Conservation (phyloP, 2,329 filamentous ascomycete species). For the Fusarium sp. region DNA sequence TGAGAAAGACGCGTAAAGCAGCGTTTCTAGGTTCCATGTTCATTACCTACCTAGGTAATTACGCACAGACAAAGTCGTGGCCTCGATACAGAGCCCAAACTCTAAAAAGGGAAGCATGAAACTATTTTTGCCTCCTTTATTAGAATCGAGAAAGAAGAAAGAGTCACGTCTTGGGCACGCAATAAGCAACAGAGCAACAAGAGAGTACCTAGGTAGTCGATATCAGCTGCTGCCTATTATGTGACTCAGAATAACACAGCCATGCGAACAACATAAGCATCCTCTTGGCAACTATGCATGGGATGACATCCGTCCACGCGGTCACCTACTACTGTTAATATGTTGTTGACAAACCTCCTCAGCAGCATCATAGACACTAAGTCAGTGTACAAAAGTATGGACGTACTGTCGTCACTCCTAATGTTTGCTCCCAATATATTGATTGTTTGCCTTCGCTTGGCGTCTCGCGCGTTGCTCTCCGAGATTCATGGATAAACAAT, state of each 20-base stretch:
- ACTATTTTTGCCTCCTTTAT: conserved; percentile 12
- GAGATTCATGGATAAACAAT: neutral
- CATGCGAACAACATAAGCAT: no score
- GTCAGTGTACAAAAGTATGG: neutral
- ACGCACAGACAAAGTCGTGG: neutral
- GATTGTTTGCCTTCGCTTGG: conserved; percentile 2
- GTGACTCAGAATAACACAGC: neutral
- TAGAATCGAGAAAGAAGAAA: neutral
- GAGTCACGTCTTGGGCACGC: neutral
- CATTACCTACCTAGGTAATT: neutral
- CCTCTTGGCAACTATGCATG: neutral
- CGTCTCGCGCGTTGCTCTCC: neutral
- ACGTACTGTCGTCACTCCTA: neutral
- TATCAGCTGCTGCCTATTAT: conserved; percentile 8
- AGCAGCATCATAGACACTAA: neutral
- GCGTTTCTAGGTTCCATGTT: neutral
- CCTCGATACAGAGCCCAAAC: neutral
- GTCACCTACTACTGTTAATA: neutral
- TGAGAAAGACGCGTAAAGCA: neutral
- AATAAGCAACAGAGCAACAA: no score
- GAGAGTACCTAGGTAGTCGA: no score
- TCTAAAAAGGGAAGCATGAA: neutral
- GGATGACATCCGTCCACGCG: neutral
- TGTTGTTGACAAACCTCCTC: no score
- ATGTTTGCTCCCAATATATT: conserved; percentile 10